A percentile compares a stretch with the other conserved stretches of the same genome.
Conservation (phyloP, 2,329 filamentous ascomycete species). For the Proliferodiscus dingleyae region DNA sequence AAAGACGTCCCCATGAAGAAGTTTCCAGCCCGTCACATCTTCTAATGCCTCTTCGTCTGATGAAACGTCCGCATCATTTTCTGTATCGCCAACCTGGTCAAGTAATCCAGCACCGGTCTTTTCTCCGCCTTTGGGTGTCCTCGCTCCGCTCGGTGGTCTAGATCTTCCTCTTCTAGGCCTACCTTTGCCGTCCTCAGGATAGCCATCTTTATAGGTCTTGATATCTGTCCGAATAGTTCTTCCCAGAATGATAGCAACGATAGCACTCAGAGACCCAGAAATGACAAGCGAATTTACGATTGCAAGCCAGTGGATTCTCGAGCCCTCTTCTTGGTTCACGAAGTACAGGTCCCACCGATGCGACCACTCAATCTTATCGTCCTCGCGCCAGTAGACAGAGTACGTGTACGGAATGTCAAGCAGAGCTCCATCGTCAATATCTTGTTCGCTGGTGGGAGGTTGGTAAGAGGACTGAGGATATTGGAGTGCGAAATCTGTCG, state of each 20-base stretch:
- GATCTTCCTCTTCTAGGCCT: constrained; percentile 46
- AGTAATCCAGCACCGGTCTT: constrained; percentile 53
- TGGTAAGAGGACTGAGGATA: constrained; percentile 57
- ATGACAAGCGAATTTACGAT: constrained; percentile 86
- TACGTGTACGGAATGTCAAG: constrained; percentile 80
- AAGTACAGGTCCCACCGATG: constrained; percentile 89
- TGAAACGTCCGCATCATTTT: constrained; percentile 47
- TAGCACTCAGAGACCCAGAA: constrained; percentile 69
- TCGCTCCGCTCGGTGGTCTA: constrained; percentile 36
- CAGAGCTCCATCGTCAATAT: constrained; percentile 59
- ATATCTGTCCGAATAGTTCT: constrained; percentile 76
- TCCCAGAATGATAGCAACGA: constrained; percentile 75
- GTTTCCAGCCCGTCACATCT: constrained; percentile 82
- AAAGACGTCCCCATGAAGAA: constrained; percentile 85
- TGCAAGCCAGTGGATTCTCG: constrained; percentile 80
- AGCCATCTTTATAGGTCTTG: constrained; percentile 63
- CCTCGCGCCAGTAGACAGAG: constrained; percentile 84
- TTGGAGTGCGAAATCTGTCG: constrained; percentile 46
- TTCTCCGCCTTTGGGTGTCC: constrained; percentile 43
- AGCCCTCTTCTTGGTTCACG: constrained; percentile 77
- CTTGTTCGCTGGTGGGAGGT: constrained; percentile 46
- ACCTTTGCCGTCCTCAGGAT: constrained; percentile 61
- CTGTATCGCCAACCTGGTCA: constrained; percentile 51
- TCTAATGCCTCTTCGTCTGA: constrained; percentile 71
- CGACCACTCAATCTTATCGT: constrained; percentile 73